These are phyloP conservation scores for Smittium culicis DNA, from an alignment of 371 early-diverging fungal genomes.

Conservation along the genomic window DNA sequence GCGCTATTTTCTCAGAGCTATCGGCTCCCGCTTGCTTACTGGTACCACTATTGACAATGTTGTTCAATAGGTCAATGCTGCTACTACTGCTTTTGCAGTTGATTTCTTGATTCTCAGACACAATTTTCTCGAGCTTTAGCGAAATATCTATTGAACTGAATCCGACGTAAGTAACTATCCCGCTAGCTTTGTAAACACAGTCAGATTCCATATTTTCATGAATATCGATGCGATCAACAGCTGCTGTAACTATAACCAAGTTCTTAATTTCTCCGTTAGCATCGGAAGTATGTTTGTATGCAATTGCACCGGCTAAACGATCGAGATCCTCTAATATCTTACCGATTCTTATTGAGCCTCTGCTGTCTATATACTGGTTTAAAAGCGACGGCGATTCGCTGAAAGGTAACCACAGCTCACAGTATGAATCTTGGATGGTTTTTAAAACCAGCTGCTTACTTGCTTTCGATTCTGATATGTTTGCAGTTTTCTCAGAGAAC, in stretches of 20 bases:
- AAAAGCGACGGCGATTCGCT: constrained; percentile 50
- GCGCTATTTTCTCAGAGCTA: too few relatives aligned
- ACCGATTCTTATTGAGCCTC: constrained; percentile 49
- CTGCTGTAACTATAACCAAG: constrained; percentile 71
- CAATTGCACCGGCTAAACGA: constrained; percentile 64
- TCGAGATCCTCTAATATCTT: constrained; percentile 67
- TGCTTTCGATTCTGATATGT: constrained; percentile 12
- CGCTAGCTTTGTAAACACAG: constrained; percentile 56
- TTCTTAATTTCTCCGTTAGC: constrained; percentile 41
- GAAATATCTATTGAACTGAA: constrained; percentile 81
- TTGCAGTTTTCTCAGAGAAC: constrained; percentile 15
- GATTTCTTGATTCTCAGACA: constrained; percentile 24
- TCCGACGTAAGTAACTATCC: constrained; percentile 73
- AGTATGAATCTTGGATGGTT: constrained; percentile 65
- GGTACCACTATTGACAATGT: too few relatives aligned
- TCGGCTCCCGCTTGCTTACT: too few relatives aligned
- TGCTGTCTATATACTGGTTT: constrained; percentile 65
- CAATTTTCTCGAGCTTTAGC: constrained; percentile 50
- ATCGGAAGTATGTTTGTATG: constrained; percentile 64
- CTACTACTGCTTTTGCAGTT: constrained; percentile 26
- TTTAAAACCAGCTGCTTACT: constrained; percentile 34
- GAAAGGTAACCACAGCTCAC: constrained; percentile 64
- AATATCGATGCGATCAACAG: constrained; percentile 80
- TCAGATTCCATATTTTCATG: constrained; percentile 44
- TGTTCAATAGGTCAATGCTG: too few relatives aligned